A percentile compares a stretch with the other conserved stretches of the same genome.
phyloP scores from a whole-genome alignment of 1,284 basidiomycete genomes.

The Mycena sp. region DNA sequence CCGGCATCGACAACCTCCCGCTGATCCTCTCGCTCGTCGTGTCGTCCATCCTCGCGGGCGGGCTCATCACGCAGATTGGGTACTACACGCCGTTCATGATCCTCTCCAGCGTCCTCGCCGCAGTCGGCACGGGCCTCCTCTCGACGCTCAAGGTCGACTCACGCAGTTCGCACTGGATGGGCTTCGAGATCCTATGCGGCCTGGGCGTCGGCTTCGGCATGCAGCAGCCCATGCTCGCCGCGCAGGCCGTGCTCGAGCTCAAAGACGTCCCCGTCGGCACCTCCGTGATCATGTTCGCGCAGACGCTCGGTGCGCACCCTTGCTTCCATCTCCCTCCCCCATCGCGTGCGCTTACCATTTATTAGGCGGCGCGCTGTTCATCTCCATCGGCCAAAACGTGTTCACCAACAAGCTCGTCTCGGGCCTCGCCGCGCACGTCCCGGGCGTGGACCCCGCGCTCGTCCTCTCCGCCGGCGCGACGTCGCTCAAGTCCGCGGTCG shows the following conservation, averaged over 20 bases:
- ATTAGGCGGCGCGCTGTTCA: constrained; percentile 19
- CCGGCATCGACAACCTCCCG: constrained; percentile 10
- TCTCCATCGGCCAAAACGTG: constrained; percentile 13
- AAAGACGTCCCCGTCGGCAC: constrained; percentile 19
- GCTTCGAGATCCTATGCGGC: constrained; percentile 10
- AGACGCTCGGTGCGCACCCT: constrained; percentile 12
- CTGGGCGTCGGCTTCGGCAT: constrained; percentile 20
- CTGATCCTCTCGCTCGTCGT: constrained; percentile 14
- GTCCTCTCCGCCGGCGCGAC: constrained; percentile 13
- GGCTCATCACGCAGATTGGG: not conserved
- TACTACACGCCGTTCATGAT: constrained; percentile 18
- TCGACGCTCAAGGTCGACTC: constrained; percentile 7
- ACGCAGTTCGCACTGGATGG: constrained; percentile 5
- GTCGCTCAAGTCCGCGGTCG: not conserved
- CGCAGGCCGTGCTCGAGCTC: constrained; percentile 19
- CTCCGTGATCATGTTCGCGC: constrained; percentile 18
- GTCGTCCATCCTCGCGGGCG: constrained; percentile 20
- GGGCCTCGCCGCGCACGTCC: constrained; percentile 5
- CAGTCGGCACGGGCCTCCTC: constrained; percentile 17
- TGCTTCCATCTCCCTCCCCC: not conserved
- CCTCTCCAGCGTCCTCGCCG: constrained; percentile 4
- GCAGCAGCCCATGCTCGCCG: constrained; percentile 21
- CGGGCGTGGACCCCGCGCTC: constrained; percentile 11
- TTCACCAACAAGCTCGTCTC: constrained; percentile 9
- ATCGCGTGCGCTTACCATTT: not conserved